Percentiles rank a stretch among this genome's conserved stretches.
These are phyloP conservation scores for Phytophthora ohioensis DNA, from an alignment of 352 stramenopile genomes.

Conservation along the genomic window DNA sequence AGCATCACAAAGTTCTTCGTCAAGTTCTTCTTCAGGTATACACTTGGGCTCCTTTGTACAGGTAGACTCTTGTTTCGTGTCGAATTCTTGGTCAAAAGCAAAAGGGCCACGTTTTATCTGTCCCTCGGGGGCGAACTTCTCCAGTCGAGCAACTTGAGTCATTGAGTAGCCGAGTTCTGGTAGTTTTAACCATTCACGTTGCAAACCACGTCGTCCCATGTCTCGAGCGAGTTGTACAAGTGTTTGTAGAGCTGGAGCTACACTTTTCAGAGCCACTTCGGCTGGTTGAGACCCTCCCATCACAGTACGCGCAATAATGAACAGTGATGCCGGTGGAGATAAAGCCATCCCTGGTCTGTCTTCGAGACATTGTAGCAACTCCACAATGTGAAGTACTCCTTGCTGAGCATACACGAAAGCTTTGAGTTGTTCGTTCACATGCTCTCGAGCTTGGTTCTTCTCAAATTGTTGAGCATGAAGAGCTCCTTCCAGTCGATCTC, in stretches of 20 bases:
- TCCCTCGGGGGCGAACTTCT: constrained; percentile 43
- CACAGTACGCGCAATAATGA: constrained; percentile 16
- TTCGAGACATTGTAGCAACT: constrained; percentile 64
- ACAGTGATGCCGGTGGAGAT: constrained; percentile 12
- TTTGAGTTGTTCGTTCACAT: constrained; percentile 54
- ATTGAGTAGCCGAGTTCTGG: constrained; percentile 27
- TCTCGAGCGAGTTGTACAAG: constrained; percentile 24
- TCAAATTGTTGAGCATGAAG: constrained; percentile 46
- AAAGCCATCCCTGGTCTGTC: constrained; percentile 31
- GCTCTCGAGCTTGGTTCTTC: constrained; percentile 52
- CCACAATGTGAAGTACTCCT: constrained; percentile 62
- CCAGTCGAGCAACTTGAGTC: constrained; percentile 44
- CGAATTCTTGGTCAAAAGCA: neutral
- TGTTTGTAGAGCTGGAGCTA: constrained; percentile 32
- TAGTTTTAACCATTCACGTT: constrained; percentile 37
- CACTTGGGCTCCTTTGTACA: neutral
- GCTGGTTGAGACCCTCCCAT: constrained; percentile 36
- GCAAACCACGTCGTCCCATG: constrained; percentile 25
- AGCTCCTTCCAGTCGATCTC: constrained; percentile 61
- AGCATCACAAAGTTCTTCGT: constrained; percentile 32
- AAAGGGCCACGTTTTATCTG: constrained; percentile 20
- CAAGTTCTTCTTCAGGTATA: constrained; percentile 23
- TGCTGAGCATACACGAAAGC: constrained; percentile 68
- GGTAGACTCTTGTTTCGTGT: neutral
- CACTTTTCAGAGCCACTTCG: constrained; percentile 32